These are phyloP conservation scores for Postia placenta DNA, from an alignment of 768 basidiomycete species.

Conservation along the genomic window DNA sequence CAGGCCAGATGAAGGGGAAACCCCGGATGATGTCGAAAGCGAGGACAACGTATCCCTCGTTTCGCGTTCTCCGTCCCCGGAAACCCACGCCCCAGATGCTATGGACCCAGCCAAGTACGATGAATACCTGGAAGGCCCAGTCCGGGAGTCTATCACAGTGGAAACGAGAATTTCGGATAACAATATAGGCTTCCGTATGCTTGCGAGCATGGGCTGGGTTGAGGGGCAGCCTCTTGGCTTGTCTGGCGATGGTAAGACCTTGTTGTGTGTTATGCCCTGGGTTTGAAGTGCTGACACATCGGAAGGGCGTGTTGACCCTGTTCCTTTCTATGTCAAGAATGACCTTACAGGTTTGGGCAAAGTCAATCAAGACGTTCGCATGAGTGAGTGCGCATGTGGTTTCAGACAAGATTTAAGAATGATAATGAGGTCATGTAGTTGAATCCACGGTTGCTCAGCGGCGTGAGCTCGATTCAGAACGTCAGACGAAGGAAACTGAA, in stretches of 20 bases:
- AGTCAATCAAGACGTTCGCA: constrained; percentile 67
- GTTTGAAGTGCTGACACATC: background rate
- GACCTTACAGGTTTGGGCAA: constrained; percentile 81
- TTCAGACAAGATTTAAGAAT: background rate
- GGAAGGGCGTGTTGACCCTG: constrained; percentile 73
- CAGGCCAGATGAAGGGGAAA: constrained; percentile 31
- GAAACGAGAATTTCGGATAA: constrained; percentile 74
- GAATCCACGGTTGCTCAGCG: constrained; percentile 82
- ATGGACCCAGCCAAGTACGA: constrained; percentile 65
- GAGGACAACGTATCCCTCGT: constrained; percentile 69
- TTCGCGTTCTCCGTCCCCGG: constrained; percentile 75
- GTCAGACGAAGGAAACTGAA: constrained; percentile 73
- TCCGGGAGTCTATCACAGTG: constrained; percentile 68
- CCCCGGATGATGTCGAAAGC: constrained; percentile 38
- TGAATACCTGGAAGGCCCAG: constrained; percentile 40
- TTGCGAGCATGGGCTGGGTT: constrained; percentile 77
- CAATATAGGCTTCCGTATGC: constrained; percentile 78
- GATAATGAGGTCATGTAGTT: constrained; percentile 24
- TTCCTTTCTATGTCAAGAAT: constrained; percentile 75
- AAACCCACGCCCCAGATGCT: constrained; percentile 27
- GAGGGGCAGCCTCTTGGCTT: constrained; percentile 75
- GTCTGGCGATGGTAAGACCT: constrained; percentile 68
- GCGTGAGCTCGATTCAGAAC: constrained; percentile 74
- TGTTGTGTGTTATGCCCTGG: too few relatives aligned
- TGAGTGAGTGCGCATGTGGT: constrained; percentile 33